Evolutionary conservation across 2,329 filamentous ascomycete species (phyloP).

Genomic region (Fusarium proliferatum): DNA sequence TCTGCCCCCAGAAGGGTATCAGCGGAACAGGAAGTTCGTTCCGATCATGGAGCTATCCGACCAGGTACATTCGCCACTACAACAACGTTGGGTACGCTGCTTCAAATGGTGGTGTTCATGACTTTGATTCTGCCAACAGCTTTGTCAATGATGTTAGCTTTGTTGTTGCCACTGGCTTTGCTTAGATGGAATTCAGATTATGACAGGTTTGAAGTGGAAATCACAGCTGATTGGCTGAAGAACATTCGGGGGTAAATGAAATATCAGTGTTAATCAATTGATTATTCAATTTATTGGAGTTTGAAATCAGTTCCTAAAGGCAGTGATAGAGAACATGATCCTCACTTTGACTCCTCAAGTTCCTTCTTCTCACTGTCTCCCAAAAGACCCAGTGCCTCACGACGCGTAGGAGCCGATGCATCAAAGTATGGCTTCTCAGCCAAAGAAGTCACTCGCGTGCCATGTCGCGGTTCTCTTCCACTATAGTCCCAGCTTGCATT

Average conservation of each 20-base stretch:
- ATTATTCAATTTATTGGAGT: background rate
- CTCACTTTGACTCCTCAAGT: constrained; percentile 6
- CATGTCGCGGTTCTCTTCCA: constrained; percentile 73
- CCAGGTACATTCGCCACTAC: constrained; percentile 19
- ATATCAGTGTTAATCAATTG: background rate
- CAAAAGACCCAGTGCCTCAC: constrained; percentile 73
- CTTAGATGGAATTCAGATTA: background rate
- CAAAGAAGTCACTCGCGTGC: constrained; percentile 76
- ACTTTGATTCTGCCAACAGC: background rate
- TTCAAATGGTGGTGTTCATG: constrained; percentile 18
- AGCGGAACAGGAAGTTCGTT: constrained; percentile 4
- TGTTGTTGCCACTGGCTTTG: background rate
- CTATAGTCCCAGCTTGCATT: constrained; percentile 81
- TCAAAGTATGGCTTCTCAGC: constrained; percentile 79
- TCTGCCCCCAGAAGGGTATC: constrained; percentile 21
- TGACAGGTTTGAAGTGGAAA: too few species aligned
- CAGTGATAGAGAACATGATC: background rate
- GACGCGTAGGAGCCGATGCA: constrained; percentile 70
- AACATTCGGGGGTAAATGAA: background rate
- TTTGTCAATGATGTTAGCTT: constrained; percentile 20
- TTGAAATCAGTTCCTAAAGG: too few species aligned
- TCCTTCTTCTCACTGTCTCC: constrained; percentile 63
- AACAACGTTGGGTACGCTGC: constrained; percentile 1
- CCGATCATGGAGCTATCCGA: constrained; percentile 28
- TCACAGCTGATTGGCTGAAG: background rate